A percentile compares a stretch with the other conserved stretches of the same genome.
phyloP scores from a whole-genome alignment of 495 filamentous ascomycete genomes.

The Xylaria sp. region DNA sequence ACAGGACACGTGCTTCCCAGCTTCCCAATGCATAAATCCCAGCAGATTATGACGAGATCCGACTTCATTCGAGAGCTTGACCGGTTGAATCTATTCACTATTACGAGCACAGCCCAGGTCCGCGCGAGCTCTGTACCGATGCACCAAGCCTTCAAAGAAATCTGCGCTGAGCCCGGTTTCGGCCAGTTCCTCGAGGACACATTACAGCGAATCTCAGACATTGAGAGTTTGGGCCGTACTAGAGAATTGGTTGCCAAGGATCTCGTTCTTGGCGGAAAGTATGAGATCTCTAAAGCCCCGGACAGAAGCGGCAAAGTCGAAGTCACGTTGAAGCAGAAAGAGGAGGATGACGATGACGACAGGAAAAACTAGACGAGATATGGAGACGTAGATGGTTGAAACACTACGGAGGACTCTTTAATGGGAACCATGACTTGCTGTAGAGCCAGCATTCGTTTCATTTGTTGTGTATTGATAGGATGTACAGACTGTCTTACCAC shows the following conservation, averaged over 20 bases:
- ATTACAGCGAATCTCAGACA: slow-evolving; percentile 80
- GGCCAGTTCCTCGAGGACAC: slow-evolving; percentile 83
- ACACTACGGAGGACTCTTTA: not conserved
- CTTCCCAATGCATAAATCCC: slow-evolving; percentile 82
- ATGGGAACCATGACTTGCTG: slow-evolving; percentile 4
- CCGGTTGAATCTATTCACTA: slow-evolving; percentile 93
- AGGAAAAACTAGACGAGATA: slow-evolving; percentile 21
- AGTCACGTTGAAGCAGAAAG: slow-evolving; percentile 36
- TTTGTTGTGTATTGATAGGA: slow-evolving; percentile 20
- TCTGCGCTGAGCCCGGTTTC: slow-evolving; percentile 76
- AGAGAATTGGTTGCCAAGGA: slow-evolving; percentile 90
- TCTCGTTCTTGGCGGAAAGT: slow-evolving; percentile 75
- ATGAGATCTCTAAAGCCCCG: slow-evolving; percentile 63
- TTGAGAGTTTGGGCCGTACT: slow-evolving; percentile 91
- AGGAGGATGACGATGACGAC: slow-evolving; percentile 37
- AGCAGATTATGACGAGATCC: slow-evolving; percentile 89
- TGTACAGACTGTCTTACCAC: not conserved
- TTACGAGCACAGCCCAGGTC: slow-evolving; percentile 85
- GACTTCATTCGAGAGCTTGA: slow-evolving; percentile 95
- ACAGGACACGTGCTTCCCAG: slow-evolving; percentile 80
- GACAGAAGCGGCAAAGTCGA: slow-evolving; percentile 39
- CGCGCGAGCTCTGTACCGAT: slow-evolving; percentile 95
- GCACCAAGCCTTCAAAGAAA: slow-evolving; percentile 87
- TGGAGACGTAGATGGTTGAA: slow-evolving; percentile 2
- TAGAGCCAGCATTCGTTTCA: slow-evolving; percentile 10